Conservation (phyloP, 2,329 filamentous ascomycete species). For the Fusarium devonianum region DNA sequence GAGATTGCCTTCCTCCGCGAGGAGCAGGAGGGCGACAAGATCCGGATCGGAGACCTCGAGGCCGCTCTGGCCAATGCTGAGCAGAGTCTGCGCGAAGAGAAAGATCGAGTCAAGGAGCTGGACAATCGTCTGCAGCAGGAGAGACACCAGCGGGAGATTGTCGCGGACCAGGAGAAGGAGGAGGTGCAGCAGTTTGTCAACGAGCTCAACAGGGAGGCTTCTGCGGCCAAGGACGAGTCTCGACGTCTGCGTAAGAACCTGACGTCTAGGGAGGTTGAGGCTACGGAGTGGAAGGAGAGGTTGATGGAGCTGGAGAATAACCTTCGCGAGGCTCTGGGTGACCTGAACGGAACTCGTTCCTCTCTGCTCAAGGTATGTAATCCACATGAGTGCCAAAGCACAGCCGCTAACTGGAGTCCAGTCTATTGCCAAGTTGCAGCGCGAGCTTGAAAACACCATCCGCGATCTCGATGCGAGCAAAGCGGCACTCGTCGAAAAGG, state of each 20-base stretch:
- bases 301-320: constrained; percentile 90
- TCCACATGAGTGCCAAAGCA: background rate
- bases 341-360: constrained; percentile 84
- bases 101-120: constrained; percentile 75
- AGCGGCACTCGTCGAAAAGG: constrained; percentile 84
- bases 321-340: constrained; percentile 84
- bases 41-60: constrained; percentile 94
- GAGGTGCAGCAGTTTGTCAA: constrained; percentile 94
- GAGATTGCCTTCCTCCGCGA: constrained; percentile 96
- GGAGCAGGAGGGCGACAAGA: constrained; percentile 97
- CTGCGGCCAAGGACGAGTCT: constrained; percentile 83
- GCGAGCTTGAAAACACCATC: constrained; percentile 83
- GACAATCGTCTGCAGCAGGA: constrained; percentile 81
- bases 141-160: constrained; percentile 82
- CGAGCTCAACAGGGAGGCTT: constrained; percentile 86
- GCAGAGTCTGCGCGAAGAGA: constrained; percentile 81
- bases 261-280: constrained; percentile 84
- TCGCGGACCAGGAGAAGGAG: constrained; percentile 89
- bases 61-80: constrained; percentile 81
- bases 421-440: constrained; percentile 87
- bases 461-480: constrained; percentile 83
- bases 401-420: constrained; percentile 44
- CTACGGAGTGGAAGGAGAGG: constrained; percentile 88
- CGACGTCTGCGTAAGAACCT: constrained; percentile 83
- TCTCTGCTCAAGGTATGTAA: constrained; percentile 77